Evolutionary conservation across 2,329 filamentous ascomycete genomes (phyloP).

Genomic region (Beauveria sp.): DNA sequence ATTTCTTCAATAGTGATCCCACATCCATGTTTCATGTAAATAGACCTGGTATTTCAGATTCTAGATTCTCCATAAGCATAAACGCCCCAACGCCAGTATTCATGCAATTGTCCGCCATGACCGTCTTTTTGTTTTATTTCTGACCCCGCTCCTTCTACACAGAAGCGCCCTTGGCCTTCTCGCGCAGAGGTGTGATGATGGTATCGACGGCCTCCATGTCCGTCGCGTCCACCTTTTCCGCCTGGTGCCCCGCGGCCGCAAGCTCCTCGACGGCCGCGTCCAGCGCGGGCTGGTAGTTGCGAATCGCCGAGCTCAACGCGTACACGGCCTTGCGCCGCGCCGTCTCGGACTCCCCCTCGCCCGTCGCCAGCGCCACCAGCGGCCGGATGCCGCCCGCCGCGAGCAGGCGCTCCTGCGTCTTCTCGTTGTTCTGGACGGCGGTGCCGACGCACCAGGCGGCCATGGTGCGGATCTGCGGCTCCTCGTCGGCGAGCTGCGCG

Average conservation of each 20-base stretch:
- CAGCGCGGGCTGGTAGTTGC: conserved; percentile 85
- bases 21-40: not conserved
- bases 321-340: conserved; percentile 84
- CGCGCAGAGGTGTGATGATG: conserved; percentile 61
- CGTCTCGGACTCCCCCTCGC: conserved; percentile 49
- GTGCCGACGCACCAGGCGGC: conserved; percentile 94
- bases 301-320: conserved; percentile 74
- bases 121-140: too few relatives aligned
- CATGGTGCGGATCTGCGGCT: conserved; percentile 69
- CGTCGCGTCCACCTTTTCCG: conserved; percentile 59
- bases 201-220: conserved; percentile 83
- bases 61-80: not conserved
- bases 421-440: conserved; percentile 91
- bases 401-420: conserved; percentile 65
- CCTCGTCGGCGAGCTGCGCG: conserved; percentile 56
- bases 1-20: not conserved
- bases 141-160: not conserved
- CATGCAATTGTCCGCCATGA: conserved; percentile 20
- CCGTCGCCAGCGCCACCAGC: conserved; percentile 58
- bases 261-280: conserved; percentile 59
- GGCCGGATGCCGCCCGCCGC: conserved; percentile 59
- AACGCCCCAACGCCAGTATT: conserved; percentile 28
- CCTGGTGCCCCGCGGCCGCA: conserved; percentile 30
- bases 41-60: not conserved
- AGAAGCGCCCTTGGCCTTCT: conserved; percentile 34